Evolutionary conservation across 78 protist species (phyloP).

Genomic region (Dictyostelium firmibasis): DNA sequence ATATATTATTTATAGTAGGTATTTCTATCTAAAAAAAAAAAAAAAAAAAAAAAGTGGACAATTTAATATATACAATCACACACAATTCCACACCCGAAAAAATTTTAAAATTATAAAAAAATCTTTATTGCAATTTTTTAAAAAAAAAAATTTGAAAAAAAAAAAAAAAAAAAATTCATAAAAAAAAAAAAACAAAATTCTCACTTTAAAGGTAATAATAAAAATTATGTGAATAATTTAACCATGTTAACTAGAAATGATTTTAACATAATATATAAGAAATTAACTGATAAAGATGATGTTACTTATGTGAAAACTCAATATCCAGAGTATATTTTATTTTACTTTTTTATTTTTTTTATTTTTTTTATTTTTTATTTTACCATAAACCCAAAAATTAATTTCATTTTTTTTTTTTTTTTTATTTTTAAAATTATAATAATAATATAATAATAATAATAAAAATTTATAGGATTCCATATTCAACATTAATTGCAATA

Average conservation of each 20-base stretch:
- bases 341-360: neutral
- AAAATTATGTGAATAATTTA: neutral
- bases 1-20: neutral
- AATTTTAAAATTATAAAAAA: neutral
- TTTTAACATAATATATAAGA: constrained; percentile 23
- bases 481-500: constrained; percentile 51
- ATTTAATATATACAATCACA: neutral
- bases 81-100: neutral
- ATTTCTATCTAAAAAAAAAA: neutral
- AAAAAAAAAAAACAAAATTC: neutral
- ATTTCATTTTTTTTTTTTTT: too few relatives aligned
- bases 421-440: too few relatives aligned
- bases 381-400: too few relatives aligned
- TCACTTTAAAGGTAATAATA: neutral
- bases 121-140: neutral
- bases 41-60: neutral
- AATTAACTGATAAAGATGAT: constrained; percentile 59
- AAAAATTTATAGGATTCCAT: neutral
- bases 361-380: too few relatives aligned
- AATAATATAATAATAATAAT: too few relatives aligned
- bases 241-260: constrained; percentile 31
- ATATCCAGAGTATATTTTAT: constrained; percentile 18
- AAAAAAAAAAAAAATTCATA: too few relatives aligned
- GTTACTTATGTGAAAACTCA: neutral
- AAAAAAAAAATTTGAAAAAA: neutral